Percentiles rank a stretch among this genome's conserved stretches.
phyloP scores from a whole-genome alignment of 1,139 yeast genomes.

The Candida sp. region DNA sequence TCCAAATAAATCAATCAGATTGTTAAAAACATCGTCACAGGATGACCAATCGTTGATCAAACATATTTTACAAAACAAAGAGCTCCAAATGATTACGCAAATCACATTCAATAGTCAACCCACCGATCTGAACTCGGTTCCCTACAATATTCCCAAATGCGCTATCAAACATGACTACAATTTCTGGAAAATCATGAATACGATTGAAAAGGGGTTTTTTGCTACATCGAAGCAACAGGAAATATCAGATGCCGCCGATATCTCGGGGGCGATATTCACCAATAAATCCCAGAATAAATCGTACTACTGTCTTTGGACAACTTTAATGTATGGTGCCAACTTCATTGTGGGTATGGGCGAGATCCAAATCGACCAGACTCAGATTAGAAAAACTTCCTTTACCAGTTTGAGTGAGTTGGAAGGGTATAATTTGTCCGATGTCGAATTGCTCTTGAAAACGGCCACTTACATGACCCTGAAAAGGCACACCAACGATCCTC shows the following conservation, averaged over 20 bases:
- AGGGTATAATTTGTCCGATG: constrained; percentile 41
- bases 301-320: constrained; percentile 34
- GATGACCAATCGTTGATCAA: constrained; percentile 31
- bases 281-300: constrained; percentile 38
- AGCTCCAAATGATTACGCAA: constrained; percentile 36
- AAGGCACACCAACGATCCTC: constrained; percentile 11
- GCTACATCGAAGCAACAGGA: constrained; percentile 3
- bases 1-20: constrained; percentile 29
- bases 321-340: constrained; percentile 16
- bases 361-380: constrained; percentile 19
- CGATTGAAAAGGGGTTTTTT: neutral
- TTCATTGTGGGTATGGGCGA: constrained; percentile 37
- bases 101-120: neutral
- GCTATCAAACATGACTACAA: constrained; percentile 29
- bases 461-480: constrained; percentile 29
- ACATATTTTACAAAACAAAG: constrained; percentile 31
- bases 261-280: constrained; percentile 39
- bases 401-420: constrained; percentile 39
- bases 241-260: constrained; percentile 14
- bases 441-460: constrained; percentile 31
- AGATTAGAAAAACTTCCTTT: constrained; percentile 33
- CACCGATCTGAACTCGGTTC: neutral
- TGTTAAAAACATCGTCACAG: constrained; percentile 20
- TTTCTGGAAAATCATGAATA: constrained; percentile 7
- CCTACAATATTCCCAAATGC: constrained; percentile 22